Conservation (phyloP, 2,329 filamentous ascomycete genomes). For the Pseudogymnoascus sp. region DNA sequence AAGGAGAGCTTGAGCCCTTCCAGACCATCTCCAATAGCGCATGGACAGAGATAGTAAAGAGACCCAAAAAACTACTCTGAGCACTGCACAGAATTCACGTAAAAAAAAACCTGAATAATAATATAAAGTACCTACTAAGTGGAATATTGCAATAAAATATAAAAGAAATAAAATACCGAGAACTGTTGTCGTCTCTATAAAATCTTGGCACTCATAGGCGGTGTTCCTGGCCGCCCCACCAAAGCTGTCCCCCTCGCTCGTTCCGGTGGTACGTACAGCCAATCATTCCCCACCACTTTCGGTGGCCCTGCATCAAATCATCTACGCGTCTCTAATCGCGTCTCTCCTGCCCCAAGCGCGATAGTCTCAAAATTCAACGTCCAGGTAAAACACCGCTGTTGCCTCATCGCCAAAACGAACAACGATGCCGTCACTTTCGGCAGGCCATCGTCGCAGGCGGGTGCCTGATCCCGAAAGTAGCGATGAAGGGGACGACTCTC, state of each 20-base stretch:
- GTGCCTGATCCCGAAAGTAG: not conserved
- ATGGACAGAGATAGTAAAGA: not conserved
- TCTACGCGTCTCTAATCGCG: not conserved
- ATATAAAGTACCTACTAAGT: not conserved
- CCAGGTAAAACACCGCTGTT: not conserved
- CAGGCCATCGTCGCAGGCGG: not conserved
- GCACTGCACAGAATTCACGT: not conserved
- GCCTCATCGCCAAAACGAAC: conserved; percentile 2
- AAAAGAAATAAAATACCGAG: not conserved
- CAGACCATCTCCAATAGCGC: not conserved
- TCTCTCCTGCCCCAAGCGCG: conserved; percentile 1
- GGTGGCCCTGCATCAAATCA: not conserved
- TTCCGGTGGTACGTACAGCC: not conserved
- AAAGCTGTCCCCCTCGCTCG: not conserved
- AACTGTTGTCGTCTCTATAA: not conserved
- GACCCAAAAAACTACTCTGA: not conserved
- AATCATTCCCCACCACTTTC: conserved; percentile 5
- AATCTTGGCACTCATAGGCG: not conserved
- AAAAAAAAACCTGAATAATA: not conserved
- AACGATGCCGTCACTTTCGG: conserved; percentile 5
- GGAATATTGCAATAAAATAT: not conserved
- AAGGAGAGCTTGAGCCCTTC: not conserved
- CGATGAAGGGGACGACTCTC: not conserved
- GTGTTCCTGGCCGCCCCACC: not conserved
- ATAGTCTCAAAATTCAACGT: conserved; percentile 1